Base-by-base conservation (phyloP, 306 rosid genomes). In the Abrus precatorius region DNA sequence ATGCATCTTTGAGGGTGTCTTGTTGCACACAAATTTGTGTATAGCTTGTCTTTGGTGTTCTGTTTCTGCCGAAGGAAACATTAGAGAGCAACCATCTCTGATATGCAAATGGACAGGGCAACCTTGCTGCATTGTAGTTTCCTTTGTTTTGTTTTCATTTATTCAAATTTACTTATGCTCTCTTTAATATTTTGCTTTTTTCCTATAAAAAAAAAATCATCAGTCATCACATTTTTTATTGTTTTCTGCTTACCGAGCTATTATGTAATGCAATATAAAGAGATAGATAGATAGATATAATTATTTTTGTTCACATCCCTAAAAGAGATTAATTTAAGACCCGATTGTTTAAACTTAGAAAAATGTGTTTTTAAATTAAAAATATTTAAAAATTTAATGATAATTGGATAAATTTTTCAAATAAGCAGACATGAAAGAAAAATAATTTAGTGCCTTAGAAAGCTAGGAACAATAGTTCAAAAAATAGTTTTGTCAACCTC, bases 1-100 rank as follows among this genome's bases (percentile, higher is more conserved):
- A 28, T 64, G 65, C 50, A 34, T 77, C 36, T 62, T 52, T 28
- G 2, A 13, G 32, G 12, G 29, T 53, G 9, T 52, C 27, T 76
- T 36, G 48, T 57, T 75, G 80, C 59, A 45, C 62, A 48, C n/a
- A 75, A 61, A 48, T 63, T 45, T 76, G n/a, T 52, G 30, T 62
- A 20, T 45, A 64, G 63, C 28, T 47, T 50, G 64, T 38, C 52
- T 50, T 6, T 61, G 72, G 74, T 48, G 52, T 49, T 45, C 43
- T 63, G 57, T 11, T 49, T 45, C 43, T 63, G 57, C 28, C 73
- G 28, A 53, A 10, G 63, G 73, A 27, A 33, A 57, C 53, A 49
- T 63, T 9, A 30, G 52, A 10, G 56, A 61, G 47, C 71, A 55
- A 6, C 66, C 40, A 41, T 65, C 71, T 14, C n/a, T 40, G 50